These are phyloP conservation scores for Xylariaceae sp. DNA, from an alignment of 2,329 filamentous ascomycete species.

Conservation along the genomic window DNA sequence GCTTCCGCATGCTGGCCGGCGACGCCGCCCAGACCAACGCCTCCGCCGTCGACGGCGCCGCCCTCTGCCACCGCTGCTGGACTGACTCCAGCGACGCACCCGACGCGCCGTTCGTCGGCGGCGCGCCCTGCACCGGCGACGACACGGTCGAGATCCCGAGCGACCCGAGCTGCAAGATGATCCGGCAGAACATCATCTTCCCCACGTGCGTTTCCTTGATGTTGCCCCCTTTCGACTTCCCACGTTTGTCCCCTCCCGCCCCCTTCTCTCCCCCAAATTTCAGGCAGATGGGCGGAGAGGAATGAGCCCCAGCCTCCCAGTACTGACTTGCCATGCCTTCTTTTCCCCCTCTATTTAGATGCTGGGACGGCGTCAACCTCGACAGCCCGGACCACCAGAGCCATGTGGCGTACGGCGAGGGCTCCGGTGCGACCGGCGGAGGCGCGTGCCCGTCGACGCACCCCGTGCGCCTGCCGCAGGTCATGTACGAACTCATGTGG, in stretches of 20 bases:
- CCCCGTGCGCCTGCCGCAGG: constrained; percentile 39
- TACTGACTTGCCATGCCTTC: no score
- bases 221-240: background rate
- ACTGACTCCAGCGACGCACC: constrained; percentile 36
- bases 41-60: constrained; percentile 28
- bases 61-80: constrained; percentile 42
- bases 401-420: constrained; percentile 39
- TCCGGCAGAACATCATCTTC: constrained; percentile 46
- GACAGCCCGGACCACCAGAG: constrained; percentile 40
- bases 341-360: constrained; percentile 27
- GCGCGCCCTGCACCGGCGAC: constrained; percentile 39
- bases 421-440: constrained; percentile 36
- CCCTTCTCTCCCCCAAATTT: background rate
- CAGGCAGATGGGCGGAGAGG: no score
- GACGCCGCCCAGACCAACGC: constrained; percentile 34
- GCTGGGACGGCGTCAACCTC: constrained; percentile 42
- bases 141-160: constrained; percentile 44
- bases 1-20: constrained; percentile 40
- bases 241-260: background rate
- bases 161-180: constrained; percentile 40
- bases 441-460: constrained; percentile 38
- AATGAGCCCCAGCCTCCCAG: no score
- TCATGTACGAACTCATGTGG: constrained; percentile 44
- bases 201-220: constrained; percentile 29
- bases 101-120: constrained; percentile 40